These are phyloP conservation scores for Ceratobasidium sp. DNA, from an alignment of 1,284 basidiomycete species.

Conservation along the genomic window DNA sequence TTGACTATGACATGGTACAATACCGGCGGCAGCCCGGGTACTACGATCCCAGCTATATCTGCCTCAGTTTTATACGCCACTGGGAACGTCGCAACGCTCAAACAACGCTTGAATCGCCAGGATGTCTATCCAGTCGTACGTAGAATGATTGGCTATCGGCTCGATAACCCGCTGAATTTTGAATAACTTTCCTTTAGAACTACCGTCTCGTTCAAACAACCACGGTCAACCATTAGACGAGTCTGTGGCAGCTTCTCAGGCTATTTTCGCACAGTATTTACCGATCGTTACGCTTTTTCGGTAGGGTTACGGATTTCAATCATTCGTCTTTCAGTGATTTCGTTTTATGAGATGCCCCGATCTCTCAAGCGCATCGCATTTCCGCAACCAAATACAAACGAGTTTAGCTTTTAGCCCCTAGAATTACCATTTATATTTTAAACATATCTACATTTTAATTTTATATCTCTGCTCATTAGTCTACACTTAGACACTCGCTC, in stretches of 20 bases:
- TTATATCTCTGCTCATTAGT: conserved; percentile 55
- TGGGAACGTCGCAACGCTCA: neutral
- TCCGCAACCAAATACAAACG: no score
- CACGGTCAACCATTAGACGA: neutral
- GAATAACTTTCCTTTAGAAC: neutral
- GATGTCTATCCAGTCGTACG: conserved; percentile 4
- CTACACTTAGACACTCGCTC: conserved; percentile 14
- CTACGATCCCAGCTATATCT: neutral
- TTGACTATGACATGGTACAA: neutral
- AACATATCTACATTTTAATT: no score
- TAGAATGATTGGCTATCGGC: neutral
- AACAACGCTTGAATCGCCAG: neutral
- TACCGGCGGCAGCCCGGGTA: neutral
- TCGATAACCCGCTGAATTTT: neutral
- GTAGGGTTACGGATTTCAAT: no score
- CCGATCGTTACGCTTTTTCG: no score
- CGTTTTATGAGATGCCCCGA: no score
- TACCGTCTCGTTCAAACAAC: neutral
- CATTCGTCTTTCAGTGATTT: no score
- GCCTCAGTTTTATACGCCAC: neutral
- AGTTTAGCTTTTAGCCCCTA: neutral
- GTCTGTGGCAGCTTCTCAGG: no score
- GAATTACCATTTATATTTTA: no score
- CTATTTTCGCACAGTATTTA: no score
- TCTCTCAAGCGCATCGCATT: no score